phyloP scores from a whole-genome alignment of 1,139 yeast species.

The Blastobotrys proliferans region DNA sequence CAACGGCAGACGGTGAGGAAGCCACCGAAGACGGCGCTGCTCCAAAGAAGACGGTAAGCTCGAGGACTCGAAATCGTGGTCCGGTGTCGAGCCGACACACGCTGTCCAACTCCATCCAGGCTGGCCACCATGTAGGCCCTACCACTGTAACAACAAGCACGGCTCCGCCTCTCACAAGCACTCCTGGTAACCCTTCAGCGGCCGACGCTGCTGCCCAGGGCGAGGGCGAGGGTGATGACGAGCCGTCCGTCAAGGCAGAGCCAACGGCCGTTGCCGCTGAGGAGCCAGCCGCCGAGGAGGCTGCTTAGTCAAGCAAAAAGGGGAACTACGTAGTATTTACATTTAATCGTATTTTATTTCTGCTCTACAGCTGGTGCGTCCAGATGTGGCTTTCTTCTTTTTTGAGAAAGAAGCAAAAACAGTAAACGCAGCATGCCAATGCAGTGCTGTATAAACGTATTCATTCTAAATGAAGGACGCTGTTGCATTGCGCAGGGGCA shows the following conservation, averaged over 20 bases:
- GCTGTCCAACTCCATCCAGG: conserved; percentile 26
- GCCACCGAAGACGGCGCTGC: neutral
- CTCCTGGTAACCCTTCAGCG: no score
- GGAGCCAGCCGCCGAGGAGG: neutral
- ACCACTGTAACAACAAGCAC: no score
- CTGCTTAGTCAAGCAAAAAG: neutral
- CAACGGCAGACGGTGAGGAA: conserved; percentile 2
- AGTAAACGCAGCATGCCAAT: no score
- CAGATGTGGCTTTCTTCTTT: no score
- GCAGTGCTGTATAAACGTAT: no score
- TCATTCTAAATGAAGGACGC: no score
- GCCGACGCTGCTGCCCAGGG: neutral
- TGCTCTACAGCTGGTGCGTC: no score
- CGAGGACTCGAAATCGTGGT: conserved; percentile 3
- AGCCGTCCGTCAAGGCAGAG: neutral
- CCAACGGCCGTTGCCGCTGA: neutral
- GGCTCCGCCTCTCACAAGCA: no score
- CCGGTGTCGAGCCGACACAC: conserved; percentile 23
- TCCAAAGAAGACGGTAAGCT: neutral
- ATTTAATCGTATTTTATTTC: no score
- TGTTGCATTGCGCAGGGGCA: no score
- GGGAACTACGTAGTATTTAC: no score
- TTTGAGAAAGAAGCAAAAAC: no score
- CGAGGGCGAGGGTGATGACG: conserved; percentile 1
- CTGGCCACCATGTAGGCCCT: conserved; percentile 28